These are phyloP conservation scores for Emergomyces africanus DNA, from an alignment of 2,329 filamentous ascomycete genomes.

Conservation along the genomic window DNA sequence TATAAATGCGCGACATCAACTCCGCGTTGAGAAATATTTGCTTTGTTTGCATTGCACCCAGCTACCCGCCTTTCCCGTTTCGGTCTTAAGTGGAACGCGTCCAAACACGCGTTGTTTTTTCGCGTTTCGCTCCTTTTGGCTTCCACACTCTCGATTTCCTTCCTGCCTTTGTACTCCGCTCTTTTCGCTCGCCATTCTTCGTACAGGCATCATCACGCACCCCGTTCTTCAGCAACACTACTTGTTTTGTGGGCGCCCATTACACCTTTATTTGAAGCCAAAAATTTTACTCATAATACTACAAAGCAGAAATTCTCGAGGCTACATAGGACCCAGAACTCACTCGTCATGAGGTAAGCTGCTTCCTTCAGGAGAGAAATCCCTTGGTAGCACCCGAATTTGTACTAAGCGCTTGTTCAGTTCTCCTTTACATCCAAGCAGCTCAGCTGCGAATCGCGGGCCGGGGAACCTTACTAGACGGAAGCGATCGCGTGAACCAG, in stretches of 20 bases:
- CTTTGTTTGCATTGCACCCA: slow-evolving; percentile 14
- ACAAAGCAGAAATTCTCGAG: not conserved
- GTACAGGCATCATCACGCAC: not conserved
- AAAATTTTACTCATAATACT: not conserved
- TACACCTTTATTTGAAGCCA: not conserved
- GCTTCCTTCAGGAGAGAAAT: not conserved
- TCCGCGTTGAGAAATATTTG: slow-evolving; percentile 13
- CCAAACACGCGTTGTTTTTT: not conserved
- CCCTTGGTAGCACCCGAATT: not conserved
- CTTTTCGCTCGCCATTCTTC: not conserved
- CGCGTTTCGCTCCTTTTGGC: not conserved
- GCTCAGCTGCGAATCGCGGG: slow-evolving; percentile 73
- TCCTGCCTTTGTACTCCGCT: too few relatives aligned
- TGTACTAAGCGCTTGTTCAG: slow-evolving; percentile 35
- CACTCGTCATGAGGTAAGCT: slow-evolving; percentile 20
- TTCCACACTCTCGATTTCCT: not conserved
- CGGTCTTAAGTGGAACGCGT: slow-evolving; percentile 23
- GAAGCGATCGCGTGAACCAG: slow-evolving; percentile 53
- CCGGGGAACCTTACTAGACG: slow-evolving; percentile 39
- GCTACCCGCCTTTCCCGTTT: slow-evolving; percentile 12
- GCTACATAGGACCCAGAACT: not conserved
- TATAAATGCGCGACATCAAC: not conserved
- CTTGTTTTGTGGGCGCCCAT: not conserved
- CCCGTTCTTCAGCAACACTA: not conserved
- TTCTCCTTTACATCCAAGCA: slow-evolving; percentile 69